A percentile compares a stretch with the other conserved stretches of the same genome.
Conservation (phyloP, 208 protist species). For the Leishmania tropica region DNA sequence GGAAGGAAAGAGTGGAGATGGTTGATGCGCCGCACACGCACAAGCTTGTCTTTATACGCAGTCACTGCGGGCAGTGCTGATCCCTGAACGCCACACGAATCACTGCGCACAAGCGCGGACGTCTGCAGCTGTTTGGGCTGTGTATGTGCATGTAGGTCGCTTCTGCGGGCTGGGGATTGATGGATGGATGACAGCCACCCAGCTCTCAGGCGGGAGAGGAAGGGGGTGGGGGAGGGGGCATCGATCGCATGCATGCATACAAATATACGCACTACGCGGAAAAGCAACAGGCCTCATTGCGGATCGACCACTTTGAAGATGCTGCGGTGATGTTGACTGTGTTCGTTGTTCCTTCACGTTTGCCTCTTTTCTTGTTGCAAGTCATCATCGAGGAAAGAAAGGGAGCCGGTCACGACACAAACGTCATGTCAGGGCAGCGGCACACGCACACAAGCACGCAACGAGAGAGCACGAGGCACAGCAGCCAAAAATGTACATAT, state of each 20-base stretch:
- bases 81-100: background rate
- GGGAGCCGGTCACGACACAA: background rate
- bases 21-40: background rate
- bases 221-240: background rate
- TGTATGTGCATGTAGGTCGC: background rate
- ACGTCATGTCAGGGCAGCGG: background rate
- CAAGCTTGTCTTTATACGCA: background rate
- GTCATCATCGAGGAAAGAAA: background rate
- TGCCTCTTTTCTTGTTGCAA: background rate
- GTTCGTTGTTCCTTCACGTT: background rate
- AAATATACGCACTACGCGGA: background rate
- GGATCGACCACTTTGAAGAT: background rate
- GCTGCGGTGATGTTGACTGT: background rate
- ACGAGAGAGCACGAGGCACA: background rate
- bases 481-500: no score
- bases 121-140: background rate
- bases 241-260: background rate
- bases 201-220: background rate
- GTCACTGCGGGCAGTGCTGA: background rate
- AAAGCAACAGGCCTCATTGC: background rate
- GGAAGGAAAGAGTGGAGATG: background rate
- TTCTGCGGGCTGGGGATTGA: background rate
- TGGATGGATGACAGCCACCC: background rate
- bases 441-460: background rate
- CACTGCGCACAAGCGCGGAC: background rate